Evolutionary conservation across 1,284 basidiomycete genomes (phyloP), one percentile per base, ranked within the genome.

Genomic region (Porodaedalea pini): DNA sequence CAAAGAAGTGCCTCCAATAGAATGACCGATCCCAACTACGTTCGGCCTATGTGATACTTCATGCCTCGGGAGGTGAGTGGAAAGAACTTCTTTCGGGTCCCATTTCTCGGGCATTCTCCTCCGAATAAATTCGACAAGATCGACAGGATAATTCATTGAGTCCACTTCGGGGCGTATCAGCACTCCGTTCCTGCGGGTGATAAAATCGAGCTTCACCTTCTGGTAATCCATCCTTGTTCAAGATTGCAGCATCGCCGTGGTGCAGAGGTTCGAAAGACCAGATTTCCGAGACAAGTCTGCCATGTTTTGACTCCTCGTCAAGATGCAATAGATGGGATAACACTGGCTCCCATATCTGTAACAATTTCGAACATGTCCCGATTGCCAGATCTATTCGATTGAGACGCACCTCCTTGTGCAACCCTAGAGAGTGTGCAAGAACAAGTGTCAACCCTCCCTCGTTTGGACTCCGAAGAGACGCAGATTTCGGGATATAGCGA

Each of bases 241-340:
- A 10, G 15, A 29, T n/a, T 13, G 48, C 48, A 29, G 48, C 11
- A 27, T 50, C 48, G 17, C 48, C 48, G n/a, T 50, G 48, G 21
- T 50, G 48, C 13, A 50, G 13, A 13, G 48, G 48, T 15, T 50
- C 48, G n/a, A 50, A 31, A 10, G 48, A 29, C 48, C 48, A 50
- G 21, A 50, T 50, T 19, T 50, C 48, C 13, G 48, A 50, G 15
- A 50, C 31, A 7, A 50, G 27, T 15, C 40, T 15, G 27, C 25
- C 13, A 6, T 3, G 15, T 7, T 13, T 15, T 27, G 21, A n/a
- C n/a, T 17, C 13, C 21, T 50, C n/a, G 48, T 50, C 48, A n/a
- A 50, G 48, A 34, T 4, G 27, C 2, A 50, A 15, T 4, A 50
- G 48, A 15, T 32, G 48, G 8, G 25, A 8, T 11, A 50, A 25